A percentile compares a stretch with the other conserved stretches of the same genome.
These are phyloP conservation scores for Aspergillus sp. DNA, from an alignment of 2,329 filamentous ascomycete genomes.

Conservation along the genomic window DNA sequence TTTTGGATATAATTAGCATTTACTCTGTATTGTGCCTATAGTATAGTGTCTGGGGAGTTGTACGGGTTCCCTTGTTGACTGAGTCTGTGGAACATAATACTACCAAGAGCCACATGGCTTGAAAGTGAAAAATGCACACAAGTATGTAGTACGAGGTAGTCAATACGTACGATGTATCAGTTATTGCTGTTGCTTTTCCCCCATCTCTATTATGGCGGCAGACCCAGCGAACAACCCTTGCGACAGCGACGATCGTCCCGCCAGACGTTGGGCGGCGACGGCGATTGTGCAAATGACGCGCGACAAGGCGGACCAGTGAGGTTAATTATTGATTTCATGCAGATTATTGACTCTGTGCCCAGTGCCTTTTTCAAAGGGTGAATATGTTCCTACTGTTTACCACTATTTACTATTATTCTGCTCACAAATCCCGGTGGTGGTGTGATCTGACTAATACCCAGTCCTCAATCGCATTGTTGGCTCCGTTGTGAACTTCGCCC, in stretches of 20 bases:
- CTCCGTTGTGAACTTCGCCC: not conserved
- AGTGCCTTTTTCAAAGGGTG: not conserved
- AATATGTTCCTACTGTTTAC: not conserved
- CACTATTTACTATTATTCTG: not conserved
- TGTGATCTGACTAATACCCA: constrained; percentile 8
- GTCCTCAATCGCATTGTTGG: not conserved
- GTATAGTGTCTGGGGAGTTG: not conserved
- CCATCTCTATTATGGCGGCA: no score
- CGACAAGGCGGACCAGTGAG: not conserved
- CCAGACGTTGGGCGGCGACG: not conserved
- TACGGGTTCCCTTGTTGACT: not conserved
- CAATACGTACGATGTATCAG: not conserved
- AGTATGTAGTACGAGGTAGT: not conserved
- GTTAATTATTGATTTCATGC: constrained; percentile 4
- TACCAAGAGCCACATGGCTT: not conserved
- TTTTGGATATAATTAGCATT: constrained; percentile 6
- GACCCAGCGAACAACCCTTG: constrained; percentile 7
- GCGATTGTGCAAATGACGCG: not conserved
- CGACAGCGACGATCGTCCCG: constrained; percentile 8
- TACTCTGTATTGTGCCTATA: constrained; percentile 1
- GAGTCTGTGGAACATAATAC: constrained; percentile 4
- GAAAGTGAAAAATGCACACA: not conserved
- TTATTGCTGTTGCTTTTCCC: no score
- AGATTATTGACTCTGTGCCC: not conserved
- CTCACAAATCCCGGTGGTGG: not conserved